These are phyloP conservation scores for Boechera divaricarpa DNA, from an alignment of 345 rosid species.

Conservation along the genomic window DNA sequence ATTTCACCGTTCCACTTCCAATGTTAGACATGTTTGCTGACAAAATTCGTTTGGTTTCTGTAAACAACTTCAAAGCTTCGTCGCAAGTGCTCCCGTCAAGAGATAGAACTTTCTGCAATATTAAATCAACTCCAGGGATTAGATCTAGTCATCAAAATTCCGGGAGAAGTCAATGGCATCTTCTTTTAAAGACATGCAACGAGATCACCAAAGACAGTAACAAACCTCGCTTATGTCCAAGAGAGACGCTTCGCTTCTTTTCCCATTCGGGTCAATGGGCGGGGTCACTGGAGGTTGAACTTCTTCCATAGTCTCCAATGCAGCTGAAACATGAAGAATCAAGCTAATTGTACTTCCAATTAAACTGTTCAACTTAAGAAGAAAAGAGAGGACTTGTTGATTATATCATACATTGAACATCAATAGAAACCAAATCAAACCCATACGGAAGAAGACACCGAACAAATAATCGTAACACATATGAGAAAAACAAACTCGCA, in stretches of 20 bases:
- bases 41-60: constrained; percentile 70
- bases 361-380: not conserved
- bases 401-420: not conserved
- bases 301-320: constrained; percentile 44
- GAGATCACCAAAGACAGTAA: not conserved
- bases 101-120: constrained; percentile 62
- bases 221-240: constrained; percentile 46
- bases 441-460: not conserved
- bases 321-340: constrained; percentile 27
- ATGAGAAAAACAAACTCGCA: not conserved
- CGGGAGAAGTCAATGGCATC: not conserved
- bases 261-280: constrained; percentile 43
- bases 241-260: constrained; percentile 39
- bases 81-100: constrained; percentile 57
- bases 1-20: constrained; percentile 70
- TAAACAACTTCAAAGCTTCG: constrained; percentile 64
- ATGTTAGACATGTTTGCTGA: constrained; percentile 54
- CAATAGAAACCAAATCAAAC: constrained; percentile 7
- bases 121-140: constrained; percentile 7
- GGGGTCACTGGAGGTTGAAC: constrained; percentile 49
- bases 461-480: constrained; percentile 1
- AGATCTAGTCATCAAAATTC: not conserved
- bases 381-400: not conserved
- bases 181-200: constrained; percentile 5
- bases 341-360: constrained; percentile 8